A percentile compares a stretch with the other conserved stretches of the same genome.
Conservation (phyloP, 495 filamentous ascomycete genomes). For the Penicillium egyptiacum region DNA sequence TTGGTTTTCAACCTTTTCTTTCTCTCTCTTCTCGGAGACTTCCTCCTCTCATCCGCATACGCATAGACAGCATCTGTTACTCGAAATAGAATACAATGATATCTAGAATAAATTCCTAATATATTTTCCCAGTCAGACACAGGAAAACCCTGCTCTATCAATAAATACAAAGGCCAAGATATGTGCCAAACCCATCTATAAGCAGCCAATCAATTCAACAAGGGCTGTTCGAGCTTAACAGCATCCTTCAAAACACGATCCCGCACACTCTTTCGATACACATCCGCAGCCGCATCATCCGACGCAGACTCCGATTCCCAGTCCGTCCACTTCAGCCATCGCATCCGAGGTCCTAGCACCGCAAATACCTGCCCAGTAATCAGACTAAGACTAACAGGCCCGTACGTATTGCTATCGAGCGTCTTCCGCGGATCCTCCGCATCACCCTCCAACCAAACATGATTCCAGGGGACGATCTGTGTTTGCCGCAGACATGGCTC, state of each 20-base stretch:
- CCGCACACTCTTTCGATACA: constrained; percentile 44
- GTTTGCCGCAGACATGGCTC: constrained; percentile 57
- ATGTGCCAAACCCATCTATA: background rate
- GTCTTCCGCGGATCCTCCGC: constrained; percentile 52
- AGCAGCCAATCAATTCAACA: constrained; percentile 22
- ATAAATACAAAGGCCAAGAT: constrained; percentile 2
- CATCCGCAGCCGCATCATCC: constrained; percentile 20
- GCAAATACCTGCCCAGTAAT: constrained; percentile 63
- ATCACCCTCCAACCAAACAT: constrained; percentile 82
- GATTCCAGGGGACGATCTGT: constrained; percentile 63
- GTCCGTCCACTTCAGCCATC: constrained; percentile 41
- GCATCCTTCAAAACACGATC: constrained; percentile 41
- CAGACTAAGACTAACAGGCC: constrained; percentile 61
- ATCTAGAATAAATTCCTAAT: constrained; percentile 2
- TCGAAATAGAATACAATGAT: constrained; percentile 30
- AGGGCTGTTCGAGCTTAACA: constrained; percentile 38
- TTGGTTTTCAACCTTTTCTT: background rate
- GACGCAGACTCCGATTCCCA: constrained; percentile 33
- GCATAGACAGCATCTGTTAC: constrained; percentile 11
- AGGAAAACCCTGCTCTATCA: background rate
- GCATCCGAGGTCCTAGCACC: constrained; percentile 61
- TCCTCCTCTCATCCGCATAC: background rate
- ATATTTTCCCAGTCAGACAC: constrained; percentile 9
- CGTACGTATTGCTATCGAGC: constrained; percentile 74
- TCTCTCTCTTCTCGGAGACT: background rate